Conservation (phyloP, 2,329 filamentous ascomycete species). For the Verticillium dahliae region DNA sequence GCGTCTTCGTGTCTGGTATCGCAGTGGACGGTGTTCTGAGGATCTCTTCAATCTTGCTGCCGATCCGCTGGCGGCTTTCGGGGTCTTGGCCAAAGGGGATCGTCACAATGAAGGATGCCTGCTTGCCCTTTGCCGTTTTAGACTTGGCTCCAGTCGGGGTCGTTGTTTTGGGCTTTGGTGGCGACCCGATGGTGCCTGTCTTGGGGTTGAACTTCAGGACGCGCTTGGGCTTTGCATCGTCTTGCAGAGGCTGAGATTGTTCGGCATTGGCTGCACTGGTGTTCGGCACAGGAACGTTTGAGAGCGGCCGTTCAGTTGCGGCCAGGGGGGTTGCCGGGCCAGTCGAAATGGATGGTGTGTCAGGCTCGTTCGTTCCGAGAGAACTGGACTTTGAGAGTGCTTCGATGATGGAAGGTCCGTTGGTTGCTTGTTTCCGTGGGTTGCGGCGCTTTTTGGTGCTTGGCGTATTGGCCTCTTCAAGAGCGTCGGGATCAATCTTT, state of each 20-base stretch:
- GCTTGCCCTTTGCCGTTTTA: slow-evolving; percentile 2
- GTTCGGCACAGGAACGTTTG: background rate
- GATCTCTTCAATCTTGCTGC: slow-evolving; percentile 57
- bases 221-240: slow-evolving; percentile 33
- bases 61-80: slow-evolving; percentile 39
- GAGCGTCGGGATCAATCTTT: slow-evolving; percentile 21
- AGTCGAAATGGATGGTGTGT: background rate
- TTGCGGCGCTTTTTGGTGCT: background rate
- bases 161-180: slow-evolving; percentile 45
- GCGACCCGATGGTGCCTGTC: slow-evolving; percentile 57
- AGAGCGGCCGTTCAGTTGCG: background rate
- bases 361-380: background rate
- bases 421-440: background rate
- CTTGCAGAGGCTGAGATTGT: background rate
- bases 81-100: slow-evolving; percentile 22
- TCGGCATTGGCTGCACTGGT: slow-evolving; percentile 1
- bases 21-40: slow-evolving; percentile 24
- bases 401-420: background rate
- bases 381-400: background rate
- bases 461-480: background rate
- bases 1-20: slow-evolving; percentile 14
- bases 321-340: background rate
- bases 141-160: slow-evolving; percentile 10
- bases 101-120: slow-evolving; percentile 4
- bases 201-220: slow-evolving; percentile 51